Conservation (phyloP, 2,329 filamentous ascomycete species). For the Trichoderma sp. region DNA sequence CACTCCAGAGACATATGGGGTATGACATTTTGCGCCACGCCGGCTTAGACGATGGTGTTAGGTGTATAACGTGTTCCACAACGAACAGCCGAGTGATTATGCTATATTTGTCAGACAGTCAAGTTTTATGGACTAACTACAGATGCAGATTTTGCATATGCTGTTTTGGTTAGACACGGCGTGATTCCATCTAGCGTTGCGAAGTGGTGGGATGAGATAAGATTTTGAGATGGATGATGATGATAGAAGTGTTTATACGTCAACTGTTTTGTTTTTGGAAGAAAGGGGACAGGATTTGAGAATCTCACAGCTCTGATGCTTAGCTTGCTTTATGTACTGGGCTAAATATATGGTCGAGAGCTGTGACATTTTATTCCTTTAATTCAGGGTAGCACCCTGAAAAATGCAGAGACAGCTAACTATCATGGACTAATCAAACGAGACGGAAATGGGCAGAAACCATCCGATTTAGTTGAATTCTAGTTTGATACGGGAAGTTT, state of each 20-base stretch:
- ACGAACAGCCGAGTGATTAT: background rate
- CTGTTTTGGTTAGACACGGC: background rate
- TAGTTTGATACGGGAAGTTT: background rate
- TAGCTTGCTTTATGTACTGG: too few species aligned
- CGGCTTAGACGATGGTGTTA: background rate
- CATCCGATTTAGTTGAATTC: background rate
- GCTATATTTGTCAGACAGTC: background rate
- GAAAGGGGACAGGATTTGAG: background rate
- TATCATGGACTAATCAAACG: background rate
- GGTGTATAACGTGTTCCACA: background rate
- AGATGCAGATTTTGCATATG: background rate
- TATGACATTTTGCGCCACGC: background rate
- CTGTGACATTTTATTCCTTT: background rate
- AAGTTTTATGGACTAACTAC: background rate
- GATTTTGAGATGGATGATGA: background rate
- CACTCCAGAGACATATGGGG: background rate
- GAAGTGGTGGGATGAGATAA: background rate
- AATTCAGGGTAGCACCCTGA: background rate
- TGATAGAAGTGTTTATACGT: background rate
- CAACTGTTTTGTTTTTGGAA: background rate
- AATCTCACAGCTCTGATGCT: background rate
- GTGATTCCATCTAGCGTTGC: background rate
- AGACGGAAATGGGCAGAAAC: fast-evolving
- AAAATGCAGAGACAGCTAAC: background rate
- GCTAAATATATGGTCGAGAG: too few species aligned